Conservation (phyloP, 2,329 filamentous ascomycete species). For the Clarireedia homoeocarpa region DNA sequence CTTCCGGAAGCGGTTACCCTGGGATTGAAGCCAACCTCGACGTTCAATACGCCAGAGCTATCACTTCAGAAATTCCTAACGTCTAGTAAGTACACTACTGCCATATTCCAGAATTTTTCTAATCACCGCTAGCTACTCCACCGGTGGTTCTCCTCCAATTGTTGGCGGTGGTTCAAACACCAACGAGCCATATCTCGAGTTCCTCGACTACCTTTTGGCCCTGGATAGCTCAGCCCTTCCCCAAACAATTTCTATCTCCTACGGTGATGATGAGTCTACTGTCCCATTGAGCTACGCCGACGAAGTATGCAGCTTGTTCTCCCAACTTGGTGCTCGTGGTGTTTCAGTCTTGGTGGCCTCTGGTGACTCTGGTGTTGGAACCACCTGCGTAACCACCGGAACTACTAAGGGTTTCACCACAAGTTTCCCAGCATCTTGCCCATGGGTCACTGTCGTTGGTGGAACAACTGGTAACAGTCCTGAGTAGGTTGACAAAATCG, state of each 20-base stretch:
- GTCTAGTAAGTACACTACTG: constrained; percentile 28
- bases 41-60: constrained; percentile 46
- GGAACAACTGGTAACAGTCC: constrained; percentile 24
- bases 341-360: constrained; percentile 41
- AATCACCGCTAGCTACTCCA: constrained; percentile 35
- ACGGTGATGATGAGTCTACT: constrained; percentile 46
- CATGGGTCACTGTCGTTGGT: constrained; percentile 43
- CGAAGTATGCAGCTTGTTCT: constrained; percentile 42
- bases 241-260: constrained; percentile 49
- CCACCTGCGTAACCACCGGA: constrained; percentile 21
- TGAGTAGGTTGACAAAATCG: constrained; percentile 11
- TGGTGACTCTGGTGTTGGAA: constrained; percentile 40
- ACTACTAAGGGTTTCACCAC: constrained; percentile 39
- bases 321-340: constrained; percentile 45
- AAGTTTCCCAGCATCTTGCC: constrained; percentile 41
- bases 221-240: constrained; percentile 46
- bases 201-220: constrained; percentile 49
- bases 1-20: constrained; percentile 12
- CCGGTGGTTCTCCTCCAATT: constrained; percentile 47
- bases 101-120: neutral
- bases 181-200: constrained; percentile 63
- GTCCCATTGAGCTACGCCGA: constrained; percentile 47
- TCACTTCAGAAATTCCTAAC: constrained; percentile 46
- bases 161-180: constrained; percentile 39
- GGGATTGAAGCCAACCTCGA: constrained; percentile 51